phyloP scores from a whole-genome alignment of 2,329 filamentous ascomycete genomes.

The Colletotrichum somersetense region DNA sequence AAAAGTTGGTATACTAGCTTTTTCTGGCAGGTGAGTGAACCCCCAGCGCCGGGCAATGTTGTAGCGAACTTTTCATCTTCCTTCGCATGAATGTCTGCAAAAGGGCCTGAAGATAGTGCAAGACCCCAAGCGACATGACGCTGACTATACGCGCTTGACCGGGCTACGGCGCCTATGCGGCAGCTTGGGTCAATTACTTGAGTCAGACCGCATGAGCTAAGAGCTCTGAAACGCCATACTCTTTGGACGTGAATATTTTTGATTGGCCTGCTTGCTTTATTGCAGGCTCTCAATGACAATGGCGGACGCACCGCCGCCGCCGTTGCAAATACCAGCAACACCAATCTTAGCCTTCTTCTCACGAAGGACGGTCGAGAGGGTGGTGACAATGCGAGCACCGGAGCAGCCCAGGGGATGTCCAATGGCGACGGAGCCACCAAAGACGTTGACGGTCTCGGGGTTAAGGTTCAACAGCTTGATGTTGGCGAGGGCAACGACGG shows the following conservation, averaged over 20 bases:
- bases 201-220: slow-evolving; percentile 23
- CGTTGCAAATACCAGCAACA: slow-evolving; percentile 96
- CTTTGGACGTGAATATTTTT: neutral
- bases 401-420: slow-evolving; percentile 95
- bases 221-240: slow-evolving; percentile 13
- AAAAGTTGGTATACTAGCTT: slow-evolving; percentile 36
- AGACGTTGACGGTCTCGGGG: slow-evolving; percentile 92
- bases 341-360: slow-evolving; percentile 96
- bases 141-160: slow-evolving; percentile 3
- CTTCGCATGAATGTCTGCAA: slow-evolving; percentile 18
- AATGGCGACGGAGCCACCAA: slow-evolving; percentile 94
- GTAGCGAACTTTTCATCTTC: neutral
- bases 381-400: slow-evolving; percentile 93
- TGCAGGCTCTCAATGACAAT: slow-evolving; percentile 85
- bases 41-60: slow-evolving; percentile 1
- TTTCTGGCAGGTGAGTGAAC: neutral
- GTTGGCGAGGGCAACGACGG: slow-evolving; percentile 95
- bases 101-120: neutral
- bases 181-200: slow-evolving; percentile 20
- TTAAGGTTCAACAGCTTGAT: slow-evolving; percentile 87
- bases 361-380: slow-evolving; percentile 87
- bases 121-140: neutral
- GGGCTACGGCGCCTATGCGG: slow-evolving; percentile 11
- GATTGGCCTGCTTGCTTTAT: slow-evolving; percentile 50
- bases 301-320: slow-evolving; percentile 93